These are phyloP conservation scores for Tranzscheliella williamsii DNA, from an alignment of 1,284 basidiomycete genomes.

Conservation along the genomic window DNA sequence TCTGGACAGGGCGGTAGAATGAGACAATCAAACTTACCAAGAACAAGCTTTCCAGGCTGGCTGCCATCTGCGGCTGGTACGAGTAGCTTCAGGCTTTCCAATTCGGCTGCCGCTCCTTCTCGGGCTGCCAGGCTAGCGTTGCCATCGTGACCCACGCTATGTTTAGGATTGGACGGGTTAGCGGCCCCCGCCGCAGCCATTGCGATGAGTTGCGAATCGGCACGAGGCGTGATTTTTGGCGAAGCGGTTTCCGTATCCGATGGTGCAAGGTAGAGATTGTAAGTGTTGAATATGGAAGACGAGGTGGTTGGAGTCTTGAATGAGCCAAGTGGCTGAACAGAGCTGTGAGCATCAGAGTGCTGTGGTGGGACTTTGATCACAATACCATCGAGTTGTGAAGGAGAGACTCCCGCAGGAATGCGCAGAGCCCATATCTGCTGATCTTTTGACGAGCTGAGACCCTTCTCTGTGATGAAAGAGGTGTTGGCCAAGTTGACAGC, in stretches of 20 bases:
- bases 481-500: slow-evolving; percentile 13
- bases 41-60: slow-evolving; percentile 17
- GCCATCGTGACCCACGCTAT: slow-evolving; percentile 3
- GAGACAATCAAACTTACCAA: background rate
- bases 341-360: slow-evolving; percentile 2
- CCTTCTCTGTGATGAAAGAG: slow-evolving; percentile 11
- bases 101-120: slow-evolving; percentile 33
- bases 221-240: slow-evolving; percentile 5
- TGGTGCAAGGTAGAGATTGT: slow-evolving; percentile 27
- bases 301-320: slow-evolving; percentile 9
- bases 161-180: slow-evolving; percentile 4
- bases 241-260: slow-evolving; percentile 2
- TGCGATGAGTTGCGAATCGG: slow-evolving; percentile 42
- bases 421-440: slow-evolving; percentile 38
- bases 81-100: slow-evolving; percentile 30
- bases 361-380: slow-evolving; percentile 25
- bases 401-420: slow-evolving; percentile 23
- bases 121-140: slow-evolving; percentile 10
- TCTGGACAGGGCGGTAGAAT: no score
- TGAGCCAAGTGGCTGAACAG: slow-evolving; percentile 12
- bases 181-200: slow-evolving; percentile 31
- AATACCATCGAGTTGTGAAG: slow-evolving; percentile 28
- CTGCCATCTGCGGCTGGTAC: slow-evolving; percentile 20
- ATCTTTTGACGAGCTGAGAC: slow-evolving; percentile 7
- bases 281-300: slow-evolving; percentile 11